Evolutionary conservation across 805 yeast species (phyloP).

Genomic region (Candida mattraensis): DNA sequence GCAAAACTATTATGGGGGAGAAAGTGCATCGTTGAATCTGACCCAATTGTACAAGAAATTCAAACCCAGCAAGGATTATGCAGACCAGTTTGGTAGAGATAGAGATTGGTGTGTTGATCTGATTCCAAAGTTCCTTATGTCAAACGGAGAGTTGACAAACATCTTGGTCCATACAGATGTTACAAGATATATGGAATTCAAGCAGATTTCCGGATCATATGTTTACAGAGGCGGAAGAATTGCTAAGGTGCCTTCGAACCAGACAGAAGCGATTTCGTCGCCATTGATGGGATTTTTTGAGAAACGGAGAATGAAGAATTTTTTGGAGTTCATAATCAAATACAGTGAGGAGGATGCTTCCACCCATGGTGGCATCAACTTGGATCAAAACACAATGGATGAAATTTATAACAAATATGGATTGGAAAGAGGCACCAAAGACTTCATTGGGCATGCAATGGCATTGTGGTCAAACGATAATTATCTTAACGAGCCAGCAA

Average conservation of each 20-base stretch:
- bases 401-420: conserved; percentile 89
- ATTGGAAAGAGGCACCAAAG: conserved; percentile 88
- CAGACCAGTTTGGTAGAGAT: conserved; percentile 77
- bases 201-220: conserved; percentile 93
- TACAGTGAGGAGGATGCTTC: conserved; percentile 76
- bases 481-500: conserved; percentile 82
- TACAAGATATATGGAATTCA: conserved; percentile 92
- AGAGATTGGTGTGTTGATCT: conserved; percentile 98
- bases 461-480: conserved; percentile 94
- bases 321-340: conserved; percentile 81
- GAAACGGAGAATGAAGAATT: conserved; percentile 90
- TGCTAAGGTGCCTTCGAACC: conserved; percentile 93
- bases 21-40: conserved; percentile 80
- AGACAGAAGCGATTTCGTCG: conserved; percentile 85
- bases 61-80: conserved; percentile 76
- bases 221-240: conserved; percentile 88
- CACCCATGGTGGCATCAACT: conserved; percentile 83
- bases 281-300: conserved; percentile 95
- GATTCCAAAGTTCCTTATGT: conserved; percentile 96
- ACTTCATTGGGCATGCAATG: conserved; percentile 98
- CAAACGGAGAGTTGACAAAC: conserved; percentile 95
- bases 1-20: conserved; percentile 96
- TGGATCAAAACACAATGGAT: conserved; percentile 88
- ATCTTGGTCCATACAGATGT: conserved; percentile 95
- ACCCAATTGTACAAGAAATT: conserved; percentile 76